A percentile compares a stretch with the other conserved stretches of the same genome.
Evolutionary conservation across 768 basidiomycete species (phyloP).

Genomic region (Auricularia auricula-judae): DNA sequence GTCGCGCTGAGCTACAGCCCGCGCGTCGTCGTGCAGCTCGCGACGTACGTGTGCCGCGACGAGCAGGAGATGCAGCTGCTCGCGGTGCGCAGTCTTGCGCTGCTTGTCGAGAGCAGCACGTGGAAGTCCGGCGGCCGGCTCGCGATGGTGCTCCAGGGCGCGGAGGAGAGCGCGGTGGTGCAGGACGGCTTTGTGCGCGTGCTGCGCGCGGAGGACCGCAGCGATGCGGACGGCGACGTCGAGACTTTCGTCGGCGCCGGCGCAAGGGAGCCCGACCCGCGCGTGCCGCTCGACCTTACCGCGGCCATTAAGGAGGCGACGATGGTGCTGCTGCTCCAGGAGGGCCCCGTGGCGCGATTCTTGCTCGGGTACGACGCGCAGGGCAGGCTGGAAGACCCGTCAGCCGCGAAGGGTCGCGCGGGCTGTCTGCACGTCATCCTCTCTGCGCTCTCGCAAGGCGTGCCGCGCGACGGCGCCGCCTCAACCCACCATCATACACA

Average conservation of each 20-base stretch:
- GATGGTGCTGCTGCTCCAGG: slow-evolving; percentile 71
- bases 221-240: slow-evolving; percentile 51
- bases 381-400: slow-evolving; percentile 66
- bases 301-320: slow-evolving; percentile 68
- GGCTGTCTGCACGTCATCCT: slow-evolving; percentile 77
- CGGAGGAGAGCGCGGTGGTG: slow-evolving; percentile 76
- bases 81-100: slow-evolving; percentile 63
- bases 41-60: slow-evolving; percentile 61
- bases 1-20: slow-evolving; percentile 60
- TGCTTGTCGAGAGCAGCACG: slow-evolving; percentile 53
- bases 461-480: slow-evolving; percentile 45
- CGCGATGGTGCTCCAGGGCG: slow-evolving; percentile 67
- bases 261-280: slow-evolving; percentile 40
- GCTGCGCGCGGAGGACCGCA: slow-evolving; percentile 53
- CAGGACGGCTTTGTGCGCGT: slow-evolving; percentile 64
- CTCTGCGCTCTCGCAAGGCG: slow-evolving; percentile 60
- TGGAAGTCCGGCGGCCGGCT: slow-evolving; percentile 39
- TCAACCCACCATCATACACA: slow-evolving; percentile 46
- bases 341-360: slow-evolving; percentile 83
- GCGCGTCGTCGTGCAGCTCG: slow-evolving; percentile 69
- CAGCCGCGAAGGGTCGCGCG: slow-evolving; percentile 54
- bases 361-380: slow-evolving; percentile 65
- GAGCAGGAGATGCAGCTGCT: slow-evolving; percentile 65
- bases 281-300: slow-evolving; percentile 29
- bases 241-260: slow-evolving; percentile 66